These are phyloP conservation scores for Catunica adiposa DNA, from an alignment of 2,329 filamentous ascomycete genomes.

Conservation along the genomic window DNA sequence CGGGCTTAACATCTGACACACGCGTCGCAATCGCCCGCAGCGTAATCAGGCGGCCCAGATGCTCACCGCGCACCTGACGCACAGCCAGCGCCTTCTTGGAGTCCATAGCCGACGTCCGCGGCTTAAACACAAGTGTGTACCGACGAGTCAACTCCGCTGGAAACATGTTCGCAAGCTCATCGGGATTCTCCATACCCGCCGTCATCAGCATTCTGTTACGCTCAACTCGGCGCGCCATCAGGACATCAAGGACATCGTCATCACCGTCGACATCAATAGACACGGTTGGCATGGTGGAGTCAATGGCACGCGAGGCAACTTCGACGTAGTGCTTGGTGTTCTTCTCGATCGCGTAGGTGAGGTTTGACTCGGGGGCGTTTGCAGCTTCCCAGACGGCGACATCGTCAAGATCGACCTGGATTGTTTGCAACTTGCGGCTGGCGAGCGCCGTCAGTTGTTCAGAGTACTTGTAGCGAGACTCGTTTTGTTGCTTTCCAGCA, in stretches of 20 bases:
- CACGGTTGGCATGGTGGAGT: slow-evolving; percentile 68
- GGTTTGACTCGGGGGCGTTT: slow-evolving; percentile 48
- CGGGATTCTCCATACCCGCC: slow-evolving; percentile 50
- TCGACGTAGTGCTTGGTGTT: slow-evolving; percentile 96
- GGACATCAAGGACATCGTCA: slow-evolving; percentile 89
- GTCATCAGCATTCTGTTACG: slow-evolving; percentile 64
- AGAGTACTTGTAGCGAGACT: slow-evolving; percentile 72
- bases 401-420: slow-evolving; percentile 82
- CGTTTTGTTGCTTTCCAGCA: slow-evolving; percentile 29
- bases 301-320: slow-evolving; percentile 72
- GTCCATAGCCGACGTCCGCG: slow-evolving; percentile 55
- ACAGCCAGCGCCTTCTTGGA: slow-evolving; percentile 61
- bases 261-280: slow-evolving; percentile 72
- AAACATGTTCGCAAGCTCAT: slow-evolving; percentile 59
- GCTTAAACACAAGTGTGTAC: slow-evolving; percentile 94
- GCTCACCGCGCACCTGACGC: slow-evolving; percentile 78
- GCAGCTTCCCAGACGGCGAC: slow-evolving; percentile 63
- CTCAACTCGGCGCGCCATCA: slow-evolving; percentile 80
- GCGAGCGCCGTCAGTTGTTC: slow-evolving; percentile 73
- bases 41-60: slow-evolving; percentile 85
- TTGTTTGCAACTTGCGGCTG: slow-evolving; percentile 58
- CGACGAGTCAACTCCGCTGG: slow-evolving; percentile 81
- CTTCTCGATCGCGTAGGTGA: slow-evolving; percentile 70
- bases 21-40: slow-evolving; percentile 85
- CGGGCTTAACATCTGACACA: slow-evolving; percentile 93